phyloP scores from a whole-genome alignment of 148 eudicot species.

The Rheum nobile region DNA sequence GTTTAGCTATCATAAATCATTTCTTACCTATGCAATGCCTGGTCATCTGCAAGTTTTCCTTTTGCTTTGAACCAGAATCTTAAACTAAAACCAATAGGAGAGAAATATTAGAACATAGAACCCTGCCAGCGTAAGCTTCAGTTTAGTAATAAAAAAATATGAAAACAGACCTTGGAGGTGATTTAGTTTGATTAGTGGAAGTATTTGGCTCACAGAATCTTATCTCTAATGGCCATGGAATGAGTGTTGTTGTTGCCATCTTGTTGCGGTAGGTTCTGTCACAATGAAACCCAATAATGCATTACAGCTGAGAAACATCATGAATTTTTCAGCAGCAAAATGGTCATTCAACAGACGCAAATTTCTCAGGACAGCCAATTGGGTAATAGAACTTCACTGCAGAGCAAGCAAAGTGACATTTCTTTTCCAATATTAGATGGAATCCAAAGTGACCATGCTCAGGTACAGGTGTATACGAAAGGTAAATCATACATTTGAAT shows the following conservation, averaged over 20 bases:
- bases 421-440: neutral
- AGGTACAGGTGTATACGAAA: neutral
- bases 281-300: slow-evolving; percentile 1
- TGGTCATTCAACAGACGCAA: neutral
- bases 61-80: slow-evolving; percentile 88
- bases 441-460: neutral
- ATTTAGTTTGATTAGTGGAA: slow-evolving; percentile 55
- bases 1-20: neutral
- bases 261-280: slow-evolving; percentile 88
- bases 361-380: neutral
- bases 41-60: slow-evolving; percentile 94
- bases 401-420: neutral
- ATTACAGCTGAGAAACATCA: neutral
- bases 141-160: neutral
- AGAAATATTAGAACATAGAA: neutral
- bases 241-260: slow-evolving; percentile 42
- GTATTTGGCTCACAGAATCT: slow-evolving; percentile 75
- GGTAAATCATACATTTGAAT: neutral
- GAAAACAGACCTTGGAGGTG: slow-evolving; percentile 64
- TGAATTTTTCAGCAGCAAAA: neutral
- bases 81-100: slow-evolving; percentile 36
- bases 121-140: slow-evolving; percentile 4
- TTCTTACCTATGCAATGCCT: slow-evolving; percentile 91
- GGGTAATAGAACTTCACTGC: neutral
- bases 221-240: slow-evolving; percentile 85